These are phyloP conservation scores for Paecilomyces fulvus DNA, from an alignment of 2,329 filamentous ascomycete species.

Conservation along the genomic window DNA sequence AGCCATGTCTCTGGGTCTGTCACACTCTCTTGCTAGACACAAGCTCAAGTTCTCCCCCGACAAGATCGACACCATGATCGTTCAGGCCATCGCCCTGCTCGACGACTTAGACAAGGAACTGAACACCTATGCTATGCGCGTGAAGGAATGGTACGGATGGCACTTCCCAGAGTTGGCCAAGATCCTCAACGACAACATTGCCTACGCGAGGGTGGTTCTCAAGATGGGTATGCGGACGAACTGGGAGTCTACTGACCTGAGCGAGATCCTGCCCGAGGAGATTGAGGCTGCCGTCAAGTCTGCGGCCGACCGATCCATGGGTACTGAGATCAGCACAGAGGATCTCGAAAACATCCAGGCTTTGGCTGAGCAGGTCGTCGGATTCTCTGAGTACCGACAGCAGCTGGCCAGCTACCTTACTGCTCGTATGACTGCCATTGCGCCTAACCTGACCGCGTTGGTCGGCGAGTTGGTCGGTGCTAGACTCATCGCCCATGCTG, in stretches of 20 bases:
- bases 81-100: conserved; percentile 87
- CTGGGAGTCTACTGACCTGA: conserved; percentile 66
- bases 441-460: conserved; percentile 87
- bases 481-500: conserved; percentile 86
- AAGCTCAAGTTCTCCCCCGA: conserved; percentile 98
- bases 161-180: conserved; percentile 98
- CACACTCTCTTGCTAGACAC: conserved; percentile 91
- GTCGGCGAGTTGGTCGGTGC: conserved; percentile 92
- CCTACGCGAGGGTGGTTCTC: conserved; percentile 81
- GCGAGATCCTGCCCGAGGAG: conserved; percentile 89
- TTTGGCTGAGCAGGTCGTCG: conserved; percentile 86
- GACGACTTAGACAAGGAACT: conserved; percentile 98
- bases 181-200: conserved; percentile 94
- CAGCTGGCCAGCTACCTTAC: conserved; percentile 84
- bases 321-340: conserved; percentile 87
- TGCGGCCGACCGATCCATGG: conserved; percentile 95
- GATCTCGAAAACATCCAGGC: conserved; percentile 89
- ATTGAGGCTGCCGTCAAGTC: conserved; percentile 87
- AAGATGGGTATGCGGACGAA: conserved; percentile 83
- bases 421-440: conserved; percentile 91
- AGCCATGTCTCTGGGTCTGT: conserved; percentile 92
- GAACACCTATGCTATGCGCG: conserved; percentile 97
- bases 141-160: conserved; percentile 99
- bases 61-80: conserved; percentile 99
- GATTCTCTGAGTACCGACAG: conserved; percentile 80